Conservation (phyloP, 495 filamentous ascomycete species). For the Recurvomyces mirabilis region DNA sequence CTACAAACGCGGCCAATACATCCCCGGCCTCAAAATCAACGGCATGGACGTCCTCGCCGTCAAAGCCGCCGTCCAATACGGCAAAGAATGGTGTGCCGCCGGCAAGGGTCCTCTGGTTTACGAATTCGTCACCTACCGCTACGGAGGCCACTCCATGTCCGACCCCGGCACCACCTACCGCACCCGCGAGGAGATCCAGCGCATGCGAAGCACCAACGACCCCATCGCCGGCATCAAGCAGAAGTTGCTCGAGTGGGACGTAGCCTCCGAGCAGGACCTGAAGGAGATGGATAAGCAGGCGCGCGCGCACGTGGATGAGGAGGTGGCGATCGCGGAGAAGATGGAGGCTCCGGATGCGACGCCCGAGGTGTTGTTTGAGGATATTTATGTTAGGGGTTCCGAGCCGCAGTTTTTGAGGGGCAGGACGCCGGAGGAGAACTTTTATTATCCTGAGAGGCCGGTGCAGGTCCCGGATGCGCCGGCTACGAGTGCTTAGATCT, state of each 20-base stretch:
- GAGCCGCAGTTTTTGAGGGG: slow-evolving; percentile 89
- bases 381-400: slow-evolving; percentile 86
- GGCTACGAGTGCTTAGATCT: neutral
- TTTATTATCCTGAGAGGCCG: slow-evolving; percentile 50
- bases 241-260: slow-evolving; percentile 91
- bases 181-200: slow-evolving; percentile 97
- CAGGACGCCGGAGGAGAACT: slow-evolving; percentile 83
- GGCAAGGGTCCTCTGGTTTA: slow-evolving; percentile 89
- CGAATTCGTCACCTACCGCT: slow-evolving; percentile 98
- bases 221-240: slow-evolving; percentile 96
- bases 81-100: slow-evolving; percentile 66
- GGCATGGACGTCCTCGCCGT: slow-evolving; percentile 98
- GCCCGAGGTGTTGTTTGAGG: slow-evolving; percentile 78
- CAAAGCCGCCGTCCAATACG: slow-evolving; percentile 88
- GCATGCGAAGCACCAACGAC: slow-evolving; percentile 97
- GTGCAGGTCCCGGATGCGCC: slow-evolving; percentile 8
- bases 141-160: slow-evolving; percentile 98
- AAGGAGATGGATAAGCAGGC: slow-evolving; percentile 92
- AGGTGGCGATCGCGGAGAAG: slow-evolving; percentile 80
- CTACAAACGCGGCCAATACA: slow-evolving; percentile 99
- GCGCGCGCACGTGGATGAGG: slow-evolving; percentile 67
- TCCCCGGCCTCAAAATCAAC: slow-evolving; percentile 97
- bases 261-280: slow-evolving; percentile 89
- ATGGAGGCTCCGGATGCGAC: slow-evolving; percentile 70
- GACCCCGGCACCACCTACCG: slow-evolving; percentile 98